A percentile compares a stretch with the other conserved stretches of the same genome.
phyloP scores from a whole-genome alignment of 192 early-diverging fungal species.

The Backusella tuberculispora region DNA sequence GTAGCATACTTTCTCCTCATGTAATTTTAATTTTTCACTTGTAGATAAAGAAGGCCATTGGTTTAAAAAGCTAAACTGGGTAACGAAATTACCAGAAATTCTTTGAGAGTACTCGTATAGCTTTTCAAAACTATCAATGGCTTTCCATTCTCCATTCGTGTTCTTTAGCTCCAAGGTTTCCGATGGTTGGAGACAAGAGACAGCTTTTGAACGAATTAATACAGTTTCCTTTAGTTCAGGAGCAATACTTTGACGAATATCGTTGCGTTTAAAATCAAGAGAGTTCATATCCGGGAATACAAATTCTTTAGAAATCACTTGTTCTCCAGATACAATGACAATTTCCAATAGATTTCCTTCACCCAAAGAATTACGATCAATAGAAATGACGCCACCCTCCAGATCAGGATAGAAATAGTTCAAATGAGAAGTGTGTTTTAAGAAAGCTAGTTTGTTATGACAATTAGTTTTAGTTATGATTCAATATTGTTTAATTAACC shows the following conservation, averaged over 20 bases:
- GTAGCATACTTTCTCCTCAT: conserved; percentile 44
- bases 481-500: neutral
- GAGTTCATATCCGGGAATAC: neutral
- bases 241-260: conserved; percentile 21
- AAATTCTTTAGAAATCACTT: conserved; percentile 20
- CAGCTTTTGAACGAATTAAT: conserved; percentile 19
- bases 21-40: conserved; percentile 40
- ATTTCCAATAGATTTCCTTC: conserved; percentile 34
- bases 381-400: conserved; percentile 1
- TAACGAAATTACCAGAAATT: neutral
- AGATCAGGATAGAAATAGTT: neutral
- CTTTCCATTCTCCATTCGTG: conserved; percentile 26
- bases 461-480: neutral
- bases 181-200: conserved; percentile 16
- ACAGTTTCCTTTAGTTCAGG: neutral
- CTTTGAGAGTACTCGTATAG: conserved; percentile 17
- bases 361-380: conserved; percentile 23
- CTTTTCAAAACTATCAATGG: conserved; percentile 32
- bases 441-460: neutral
- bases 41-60: conserved; percentile 40
- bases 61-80: conserved; percentile 37
- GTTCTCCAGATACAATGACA: conserved; percentile 27
- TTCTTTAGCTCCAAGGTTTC: neutral
- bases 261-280: neutral
- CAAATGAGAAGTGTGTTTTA: neutral